A percentile compares a stretch with the other conserved stretches of the same genome.
These are phyloP conservation scores for Termitomyces sp. DNA, from an alignment of 768 basidiomycete genomes.

Conservation along the genomic window DNA sequence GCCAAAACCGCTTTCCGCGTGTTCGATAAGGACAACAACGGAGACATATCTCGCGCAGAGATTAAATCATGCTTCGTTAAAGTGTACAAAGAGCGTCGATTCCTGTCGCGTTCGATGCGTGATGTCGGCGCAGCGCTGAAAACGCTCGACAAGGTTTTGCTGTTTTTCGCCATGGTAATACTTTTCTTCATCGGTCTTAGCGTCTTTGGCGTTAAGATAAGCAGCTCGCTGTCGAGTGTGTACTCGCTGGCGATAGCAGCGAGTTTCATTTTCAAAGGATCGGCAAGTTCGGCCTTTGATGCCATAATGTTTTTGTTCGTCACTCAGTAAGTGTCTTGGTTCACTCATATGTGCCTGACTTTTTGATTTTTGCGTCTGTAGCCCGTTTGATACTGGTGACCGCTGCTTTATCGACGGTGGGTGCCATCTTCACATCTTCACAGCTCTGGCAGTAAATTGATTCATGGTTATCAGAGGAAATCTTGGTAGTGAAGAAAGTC, in stretches of 20 bases:
- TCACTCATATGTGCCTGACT: not conserved
- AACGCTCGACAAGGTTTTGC: conserved; percentile 58
- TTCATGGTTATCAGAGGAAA: conserved; percentile 41
- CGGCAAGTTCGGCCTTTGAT: conserved; percentile 71
- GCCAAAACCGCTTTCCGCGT: conserved; percentile 69
- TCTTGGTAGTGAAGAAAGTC: conserved; percentile 75
- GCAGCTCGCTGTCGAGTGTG: conserved; percentile 62
- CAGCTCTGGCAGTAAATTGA: not conserved
- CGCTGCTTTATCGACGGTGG: conserved; percentile 68
- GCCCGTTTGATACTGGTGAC: conserved; percentile 80
- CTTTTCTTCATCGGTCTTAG: conserved; percentile 72
- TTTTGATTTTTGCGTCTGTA: conserved; percentile 20
- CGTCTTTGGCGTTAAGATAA: conserved; percentile 64
- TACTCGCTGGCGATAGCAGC: conserved; percentile 70
- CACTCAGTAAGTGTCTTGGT: conserved; percentile 55
- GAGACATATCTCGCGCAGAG: conserved; percentile 72
- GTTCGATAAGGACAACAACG: conserved; percentile 73
- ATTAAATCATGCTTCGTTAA: conserved; percentile 64
- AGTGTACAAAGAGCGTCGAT: conserved; percentile 75
- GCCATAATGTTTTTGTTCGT: conserved; percentile 81
- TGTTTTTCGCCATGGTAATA: conserved; percentile 58
- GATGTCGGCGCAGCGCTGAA: conserved; percentile 66
- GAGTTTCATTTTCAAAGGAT: conserved; percentile 77
- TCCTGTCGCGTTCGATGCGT: conserved; percentile 70
- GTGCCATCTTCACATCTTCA: conserved; percentile 8